Base-by-base conservation (phyloP, 1,284 basidiomycete species). In the Lignosus rhinocerotis region DNA sequence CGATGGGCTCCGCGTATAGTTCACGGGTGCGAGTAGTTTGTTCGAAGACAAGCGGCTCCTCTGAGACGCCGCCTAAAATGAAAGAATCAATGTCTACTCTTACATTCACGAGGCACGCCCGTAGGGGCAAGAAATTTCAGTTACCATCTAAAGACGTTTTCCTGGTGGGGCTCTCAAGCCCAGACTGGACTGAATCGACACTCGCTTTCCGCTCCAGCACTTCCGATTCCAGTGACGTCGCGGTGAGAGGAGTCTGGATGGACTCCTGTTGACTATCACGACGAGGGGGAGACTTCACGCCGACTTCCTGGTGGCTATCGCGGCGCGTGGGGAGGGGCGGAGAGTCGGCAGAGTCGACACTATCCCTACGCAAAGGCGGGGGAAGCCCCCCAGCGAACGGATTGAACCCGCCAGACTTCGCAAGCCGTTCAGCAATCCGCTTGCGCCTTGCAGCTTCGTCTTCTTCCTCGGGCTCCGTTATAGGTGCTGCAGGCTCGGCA, bases 331-430 rank as follows among this genome's bases (percentile, higher is more conserved):
- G 59, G 6, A 56, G 55, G n/a, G 58, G 49, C 2, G 51, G 54
- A 11, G 62, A 61, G n/a, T 51, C 55, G 12, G 51, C 55, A 1
- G 62, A 63, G 21, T 66, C 68, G 9, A 57, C 47, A 38, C 66
- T 67, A 14, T 57, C 62, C 38, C 60, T 50, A 17, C 65, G 61
- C 5, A 59, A 53, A 4, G 58, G 47, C 14, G 57, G 64, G 3
- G 77, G 74, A 53, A 76, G 72, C 9, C 74, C 73, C 0, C 73
- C 73, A 16, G 80, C 76, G 58, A 87, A 79, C 1, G 85, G 83
- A 67, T 87, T 88, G 66, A 87, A 74, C 25, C 82, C 88, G 11
- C 86, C 87, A 76, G 83, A 85, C 72, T 85, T 83, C 2, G 82
- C 82, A 43, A 88, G 68, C 47, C 78, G 80, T 61, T 84, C 86